Evolutionary conservation across 805 yeast species (phyloP), one percentile per base, ranked within the genome.

Genomic region (Cyberlindnera mycetangii): DNA sequence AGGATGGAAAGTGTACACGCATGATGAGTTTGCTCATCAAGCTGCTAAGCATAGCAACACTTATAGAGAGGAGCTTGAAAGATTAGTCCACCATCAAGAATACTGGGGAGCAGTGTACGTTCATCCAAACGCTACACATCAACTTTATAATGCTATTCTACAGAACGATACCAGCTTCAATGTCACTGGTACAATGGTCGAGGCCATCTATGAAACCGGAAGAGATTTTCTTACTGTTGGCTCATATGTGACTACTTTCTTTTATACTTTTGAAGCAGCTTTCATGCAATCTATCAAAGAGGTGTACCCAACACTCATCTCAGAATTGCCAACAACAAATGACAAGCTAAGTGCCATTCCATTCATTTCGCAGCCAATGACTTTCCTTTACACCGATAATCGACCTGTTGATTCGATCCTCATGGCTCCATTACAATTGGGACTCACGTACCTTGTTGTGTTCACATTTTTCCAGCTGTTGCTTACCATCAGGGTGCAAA

Each of bases 351-450:
- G 28, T 39, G 54, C 44, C 39, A 55, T 32, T 15, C 47, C 5
- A 32, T 45, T 48, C 36, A 18, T 55, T 3, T 32, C 54, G 4
- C 42, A 38, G 8, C 51, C 52, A 17, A 18, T 31, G 5, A 27
- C 65, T 38, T 45, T 53, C 35, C 35, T 53, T 1, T 60, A 54
- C 34, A 42, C 54, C 4, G 89, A 84, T 55, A 59, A 65, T 33
- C 65, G 66, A 7, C 85, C 86, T 1, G 67, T 65, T 31, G 64
- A 64, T 1, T 66, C 78, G 1, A 79, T 78, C 12, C 56, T 80
- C 9, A 53, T 71, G 37, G 89, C 88, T 1, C 88, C 89, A 4
- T 62, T 80, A 6, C 89, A 84, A 59, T 78, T 85, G 41, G 93
- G 93, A 20, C 69, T 83, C 48, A 81, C 85, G 54, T 85, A 80